These are phyloP conservation scores for Ephemerocybe angulata DNA, from an alignment of 768 basidiomycete genomes.

Conservation along the genomic window DNA sequence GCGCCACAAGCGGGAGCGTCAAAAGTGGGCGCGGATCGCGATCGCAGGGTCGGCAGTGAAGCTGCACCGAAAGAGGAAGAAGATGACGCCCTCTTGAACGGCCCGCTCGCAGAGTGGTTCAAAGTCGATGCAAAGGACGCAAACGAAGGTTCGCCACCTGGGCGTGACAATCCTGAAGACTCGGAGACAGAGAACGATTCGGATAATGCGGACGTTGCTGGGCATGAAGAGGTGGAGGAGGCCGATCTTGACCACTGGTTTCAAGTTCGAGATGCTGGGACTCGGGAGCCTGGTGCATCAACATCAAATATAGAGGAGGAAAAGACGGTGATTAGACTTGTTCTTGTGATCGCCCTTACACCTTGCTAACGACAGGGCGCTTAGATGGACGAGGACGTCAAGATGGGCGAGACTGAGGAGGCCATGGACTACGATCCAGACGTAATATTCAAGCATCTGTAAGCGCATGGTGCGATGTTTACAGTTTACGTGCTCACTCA, in stretches of 20 bases:
- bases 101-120: slow-evolving; percentile 43
- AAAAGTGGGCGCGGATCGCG: slow-evolving; percentile 53
- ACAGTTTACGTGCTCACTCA: slow-evolving; percentile 1
- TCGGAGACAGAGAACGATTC: slow-evolving; percentile 68
- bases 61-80: slow-evolving; percentile 13
- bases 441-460: slow-evolving; percentile 82
- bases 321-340: slow-evolving; percentile 5
- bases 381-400: slow-evolving; percentile 29
- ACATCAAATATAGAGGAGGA: slow-evolving; percentile 11
- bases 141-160: slow-evolving; percentile 21
- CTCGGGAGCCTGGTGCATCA: slow-evolving; percentile 3
- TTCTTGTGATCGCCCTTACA: not conserved
- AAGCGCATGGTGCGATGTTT: slow-evolving; percentile 22
- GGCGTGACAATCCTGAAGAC: slow-evolving; percentile 38
- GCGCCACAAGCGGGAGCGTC: slow-evolving; percentile 58
- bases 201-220: slow-evolving; percentile 55
- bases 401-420: slow-evolving; percentile 69
- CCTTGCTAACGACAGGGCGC: not conserved
- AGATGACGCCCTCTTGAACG: not conserved
- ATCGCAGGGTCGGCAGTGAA: slow-evolving; percentile 22
- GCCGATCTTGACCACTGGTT: slow-evolving; percentile 37
- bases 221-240: slow-evolving; percentile 21
- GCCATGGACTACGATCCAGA: slow-evolving; percentile 79
- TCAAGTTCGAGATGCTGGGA: slow-evolving; percentile 23
- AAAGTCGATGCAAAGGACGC: slow-evolving; percentile 40